These are phyloP conservation scores for Penicillium sp. DNA, from an alignment of 2,329 filamentous ascomycete genomes.

Conservation along the genomic window DNA sequence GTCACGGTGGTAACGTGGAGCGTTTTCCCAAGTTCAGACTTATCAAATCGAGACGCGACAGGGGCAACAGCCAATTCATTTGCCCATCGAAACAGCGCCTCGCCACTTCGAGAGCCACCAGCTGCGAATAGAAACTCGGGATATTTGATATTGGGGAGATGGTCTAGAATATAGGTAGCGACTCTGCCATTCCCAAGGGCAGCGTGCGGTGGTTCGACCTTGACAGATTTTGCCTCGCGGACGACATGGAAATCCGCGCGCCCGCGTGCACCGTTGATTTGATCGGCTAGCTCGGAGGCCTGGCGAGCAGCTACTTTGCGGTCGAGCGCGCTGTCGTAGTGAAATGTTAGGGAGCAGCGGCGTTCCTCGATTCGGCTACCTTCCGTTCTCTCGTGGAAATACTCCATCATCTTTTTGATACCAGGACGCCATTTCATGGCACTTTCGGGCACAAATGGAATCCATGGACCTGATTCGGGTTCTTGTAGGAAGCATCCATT, in stretches of 20 bases:
- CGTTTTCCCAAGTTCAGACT: background rate
- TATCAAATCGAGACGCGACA: background rate
- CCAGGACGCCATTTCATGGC: slow-evolving; percentile 76
- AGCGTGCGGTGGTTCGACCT: slow-evolving; percentile 79
- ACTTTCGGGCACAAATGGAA: slow-evolving; percentile 66
- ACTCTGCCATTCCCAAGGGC: slow-evolving; percentile 43
- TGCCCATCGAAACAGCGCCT: slow-evolving; percentile 92
- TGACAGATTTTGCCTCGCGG: slow-evolving; percentile 72
- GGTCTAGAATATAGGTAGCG: slow-evolving; percentile 66
- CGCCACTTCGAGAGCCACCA: slow-evolving; percentile 84
- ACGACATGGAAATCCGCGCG: slow-evolving; percentile 78
- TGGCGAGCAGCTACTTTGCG: slow-evolving; percentile 72
- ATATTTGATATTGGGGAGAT: slow-evolving; percentile 52
- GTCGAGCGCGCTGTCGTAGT: slow-evolving; percentile 77
- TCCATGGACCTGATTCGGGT: slow-evolving; percentile 66
- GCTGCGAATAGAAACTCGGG: slow-evolving; percentile 85
- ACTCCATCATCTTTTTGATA: slow-evolving; percentile 76
- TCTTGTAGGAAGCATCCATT: slow-evolving; percentile 86
- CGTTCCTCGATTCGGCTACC: slow-evolving; percentile 82
- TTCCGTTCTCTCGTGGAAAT: slow-evolving; percentile 85
- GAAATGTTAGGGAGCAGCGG: slow-evolving; percentile 81
- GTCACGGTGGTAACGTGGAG: slow-evolving; percentile 71
- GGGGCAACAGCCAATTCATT: slow-evolving; percentile 62
- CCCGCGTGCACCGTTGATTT: slow-evolving; percentile 89
- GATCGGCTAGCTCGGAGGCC: slow-evolving; percentile 82